Evolutionary conservation across 1,139 yeast genomes (phyloP), one percentile per base, ranked within the genome.

Genomic region (Kodamaea fungicola): DNA sequence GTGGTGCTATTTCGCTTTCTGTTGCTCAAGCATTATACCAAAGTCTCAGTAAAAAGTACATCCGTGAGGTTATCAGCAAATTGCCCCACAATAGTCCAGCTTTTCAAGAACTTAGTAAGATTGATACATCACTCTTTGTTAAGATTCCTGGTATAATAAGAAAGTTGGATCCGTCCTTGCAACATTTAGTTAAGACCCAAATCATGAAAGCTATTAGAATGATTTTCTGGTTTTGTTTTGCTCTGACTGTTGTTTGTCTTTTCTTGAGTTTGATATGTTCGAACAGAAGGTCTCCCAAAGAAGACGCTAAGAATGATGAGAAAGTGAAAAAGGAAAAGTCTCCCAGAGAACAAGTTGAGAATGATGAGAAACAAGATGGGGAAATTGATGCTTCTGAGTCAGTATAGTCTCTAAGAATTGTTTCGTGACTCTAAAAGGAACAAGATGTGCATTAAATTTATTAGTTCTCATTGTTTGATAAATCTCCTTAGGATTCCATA

Each of bases 141-240:
- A 22, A 21, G 23, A 8, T 34, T 6, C 42, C 42, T 8, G 34
- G 46, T 1, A 39, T 55, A 13, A 34, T 59, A 3, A 28, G 39
- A 2, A 34, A 36, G 0, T 40, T 61, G 26, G 42, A 71, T 1
- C 31, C 39, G 0, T 39, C 43, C 0, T 50, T 59, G 1, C 52
- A 49, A 32, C 47, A 46, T 2, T 28, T 54, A 26, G 52, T 67
- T 2, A 42, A 57, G 22, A 53, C 55, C 28, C 59, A 55, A 12
- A 52, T 68, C 32, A 63, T 73, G 70, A 51, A 47, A 19, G 61
- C 71, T 2, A 49, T 74, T 28, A 54, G 55, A 30, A 63, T 65
- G 40, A 67, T 67, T 2, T 74, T 67, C 40, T 72, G 66, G 47
- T 56, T 67, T 30, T 54, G 64, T 4, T 49, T 71, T 31, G 74